phyloP scores from a whole-genome alignment of 345 rosid genomes.

The Lumnitzera littorea region DNA sequence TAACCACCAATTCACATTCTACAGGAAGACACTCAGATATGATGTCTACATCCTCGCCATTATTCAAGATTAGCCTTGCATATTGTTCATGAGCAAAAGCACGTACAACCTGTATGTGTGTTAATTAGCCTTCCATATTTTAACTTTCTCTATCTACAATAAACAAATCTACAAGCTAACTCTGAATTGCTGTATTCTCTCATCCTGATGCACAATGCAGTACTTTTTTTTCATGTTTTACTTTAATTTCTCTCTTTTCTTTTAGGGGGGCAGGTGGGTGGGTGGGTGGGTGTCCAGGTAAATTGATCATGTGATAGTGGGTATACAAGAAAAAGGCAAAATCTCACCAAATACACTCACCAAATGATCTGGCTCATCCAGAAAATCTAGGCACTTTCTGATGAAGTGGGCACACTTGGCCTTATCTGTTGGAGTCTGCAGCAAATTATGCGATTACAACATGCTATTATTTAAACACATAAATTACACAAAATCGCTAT shows the following conservation, averaged over 20 bases:
- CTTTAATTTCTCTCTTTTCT: too few species aligned
- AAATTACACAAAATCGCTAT: constrained; percentile 1
- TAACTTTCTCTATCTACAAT: too few species aligned
- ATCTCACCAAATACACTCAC: constrained; percentile 28
- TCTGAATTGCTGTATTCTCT: too few species aligned
- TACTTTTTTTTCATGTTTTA: too few species aligned
- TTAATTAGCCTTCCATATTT: background rate
- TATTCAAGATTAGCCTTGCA: constrained; percentile 79
- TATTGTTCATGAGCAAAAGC: constrained; percentile 94
- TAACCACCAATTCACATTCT: constrained; percentile 50
- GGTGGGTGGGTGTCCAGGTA: too few species aligned
- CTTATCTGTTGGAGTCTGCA: constrained; percentile 60
- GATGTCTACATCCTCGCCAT: constrained; percentile 56
- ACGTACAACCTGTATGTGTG: constrained; percentile 59
- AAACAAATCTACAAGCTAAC: too few species aligned
- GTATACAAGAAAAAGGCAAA: background rate
- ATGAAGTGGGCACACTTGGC: constrained; percentile 80
- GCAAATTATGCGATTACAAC: background rate
- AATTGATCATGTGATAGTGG: background rate
- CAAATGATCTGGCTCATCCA: constrained; percentile 82
- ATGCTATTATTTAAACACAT: too few species aligned
- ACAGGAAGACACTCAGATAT: constrained; percentile 42
- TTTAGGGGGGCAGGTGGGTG: too few species aligned
- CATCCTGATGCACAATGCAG: too few species aligned
- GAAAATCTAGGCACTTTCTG: constrained; percentile 69